phyloP scores from a whole-genome alignment of 257 asterid species.

The Nicotiana attenuata region DNA sequence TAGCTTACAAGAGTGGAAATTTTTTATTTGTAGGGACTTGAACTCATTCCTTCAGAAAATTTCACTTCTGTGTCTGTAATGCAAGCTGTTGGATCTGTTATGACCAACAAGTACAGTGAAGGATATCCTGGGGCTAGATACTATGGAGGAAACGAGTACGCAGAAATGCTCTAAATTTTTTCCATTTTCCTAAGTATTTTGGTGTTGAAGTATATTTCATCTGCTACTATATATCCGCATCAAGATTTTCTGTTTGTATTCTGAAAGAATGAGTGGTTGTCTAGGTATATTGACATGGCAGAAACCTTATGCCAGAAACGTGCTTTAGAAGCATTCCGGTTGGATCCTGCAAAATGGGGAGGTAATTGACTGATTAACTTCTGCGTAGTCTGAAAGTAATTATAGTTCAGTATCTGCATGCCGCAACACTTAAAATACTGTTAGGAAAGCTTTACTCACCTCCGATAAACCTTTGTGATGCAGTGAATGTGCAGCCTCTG shows the following conservation, averaged over 20 bases:
- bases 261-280: neutral
- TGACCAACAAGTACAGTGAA: conserved; percentile 94
- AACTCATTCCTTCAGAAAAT: conserved; percentile 88
- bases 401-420: neutral
- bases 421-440: neutral
- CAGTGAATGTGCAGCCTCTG: conserved; percentile 93
- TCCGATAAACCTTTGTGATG: conserved; percentile 10
- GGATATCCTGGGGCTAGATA: conserved; percentile 98
- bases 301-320: conserved; percentile 91
- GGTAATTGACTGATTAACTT: conserved; percentile 35
- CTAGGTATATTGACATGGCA: conserved; percentile 94
- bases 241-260: neutral
- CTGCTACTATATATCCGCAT: neutral
- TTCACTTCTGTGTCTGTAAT: conserved; percentile 84
- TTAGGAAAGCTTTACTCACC: neutral
- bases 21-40: conserved; percentile 52
- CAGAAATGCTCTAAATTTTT: neutral
- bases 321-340: conserved; percentile 65
- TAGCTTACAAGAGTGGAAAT: neutral
- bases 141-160: conserved; percentile 95
- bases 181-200: neutral
- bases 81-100: conserved; percentile 97
- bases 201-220: neutral
- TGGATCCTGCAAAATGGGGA: conserved; percentile 98
- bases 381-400: neutral